A percentile compares a stretch with the other conserved stretches of the same genome.
These are phyloP conservation scores for Fagopyrum tataricum DNA, from an alignment of 148 eudicot genomes.

Conservation along the genomic window DNA sequence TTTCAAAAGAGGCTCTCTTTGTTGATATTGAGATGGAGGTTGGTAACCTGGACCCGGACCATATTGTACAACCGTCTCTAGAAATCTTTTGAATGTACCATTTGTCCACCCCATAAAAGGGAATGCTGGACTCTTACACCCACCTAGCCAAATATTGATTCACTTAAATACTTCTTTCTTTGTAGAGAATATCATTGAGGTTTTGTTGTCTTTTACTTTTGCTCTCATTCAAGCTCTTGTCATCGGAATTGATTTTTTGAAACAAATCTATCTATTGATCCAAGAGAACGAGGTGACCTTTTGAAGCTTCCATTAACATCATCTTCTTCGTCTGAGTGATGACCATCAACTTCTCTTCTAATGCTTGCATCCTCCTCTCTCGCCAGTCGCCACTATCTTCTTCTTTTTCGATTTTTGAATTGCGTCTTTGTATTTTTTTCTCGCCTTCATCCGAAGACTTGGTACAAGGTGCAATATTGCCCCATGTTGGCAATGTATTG, in stretches of 20 bases:
- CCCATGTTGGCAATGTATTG: background rate
- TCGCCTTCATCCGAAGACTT: background rate
- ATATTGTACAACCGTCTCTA: background rate
- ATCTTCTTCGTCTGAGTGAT: background rate
- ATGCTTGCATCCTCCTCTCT: background rate
- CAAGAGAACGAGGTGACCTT: background rate
- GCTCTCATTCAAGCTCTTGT: background rate
- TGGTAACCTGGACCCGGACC: slow-evolving; percentile 2
- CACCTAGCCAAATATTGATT: background rate
- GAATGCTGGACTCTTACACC: background rate
- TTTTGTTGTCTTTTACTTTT: background rate
- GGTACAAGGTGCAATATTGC: background rate
- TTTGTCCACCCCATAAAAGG: background rate
- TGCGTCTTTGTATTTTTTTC: background rate
- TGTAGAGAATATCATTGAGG: background rate
- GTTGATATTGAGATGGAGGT: too few relatives aligned
- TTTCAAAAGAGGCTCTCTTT: too few relatives aligned
- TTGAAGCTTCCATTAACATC: background rate
- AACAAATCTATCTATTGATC: background rate
- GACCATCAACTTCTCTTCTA: background rate
- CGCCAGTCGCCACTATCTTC: background rate
- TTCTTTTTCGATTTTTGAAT: background rate
- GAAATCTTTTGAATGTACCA: background rate
- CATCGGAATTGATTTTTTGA: background rate
- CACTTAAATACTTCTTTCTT: background rate